Base-by-base conservation (phyloP, 2,329 filamentous ascomycete species). In the Apiospora saccharicola region DNA sequence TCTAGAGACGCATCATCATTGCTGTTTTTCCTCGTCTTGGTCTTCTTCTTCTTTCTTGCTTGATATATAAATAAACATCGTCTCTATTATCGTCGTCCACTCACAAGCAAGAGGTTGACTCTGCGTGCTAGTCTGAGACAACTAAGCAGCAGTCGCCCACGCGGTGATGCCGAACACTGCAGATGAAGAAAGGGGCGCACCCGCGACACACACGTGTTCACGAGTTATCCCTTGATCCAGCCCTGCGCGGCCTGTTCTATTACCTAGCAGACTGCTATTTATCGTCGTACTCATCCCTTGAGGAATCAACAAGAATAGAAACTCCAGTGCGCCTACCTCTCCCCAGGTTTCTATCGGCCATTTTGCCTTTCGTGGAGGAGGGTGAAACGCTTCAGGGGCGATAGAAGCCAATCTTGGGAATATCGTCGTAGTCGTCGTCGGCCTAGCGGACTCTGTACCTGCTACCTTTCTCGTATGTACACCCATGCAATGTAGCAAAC, bases 151-250 rank as follows among this genome's bases (percentile, higher is more conserved):
- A 41, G 37, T 37, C 34, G 37, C 16, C 53, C 53, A 37, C 30
- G 53, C 53, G 53, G 53, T 37, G 30, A 61, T 22, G 26, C 53
- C 53, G 53, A 37, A 30, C 53, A 61, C 53, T 3, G 53, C 53
- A 61, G 53, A 37, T 12, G 53, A 61, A 61, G 53, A 61, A 61
- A n/a, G 53, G 53, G 53, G 53, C 19, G 22, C 19, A 61, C 16
- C 53, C 53, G 53, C 53, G 7, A 61, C 22, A 30, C 26, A 61
- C 49, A 51, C 53, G 53, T 61, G 30, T 61, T 37, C 53, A 8
- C 37, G 37, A 41, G 16, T 7, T n/a, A 61, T 61, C 53, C 53
- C 53, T 61, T 37, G 26, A 22, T 22, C 30, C 30, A 61, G 53
- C 30, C 53, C 30, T 61, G 30, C 22, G 30, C 22, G 7, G 5